phyloP scores from a whole-genome alignment of 1,139 yeast species.

The Pneumocystis carinii region DNA sequence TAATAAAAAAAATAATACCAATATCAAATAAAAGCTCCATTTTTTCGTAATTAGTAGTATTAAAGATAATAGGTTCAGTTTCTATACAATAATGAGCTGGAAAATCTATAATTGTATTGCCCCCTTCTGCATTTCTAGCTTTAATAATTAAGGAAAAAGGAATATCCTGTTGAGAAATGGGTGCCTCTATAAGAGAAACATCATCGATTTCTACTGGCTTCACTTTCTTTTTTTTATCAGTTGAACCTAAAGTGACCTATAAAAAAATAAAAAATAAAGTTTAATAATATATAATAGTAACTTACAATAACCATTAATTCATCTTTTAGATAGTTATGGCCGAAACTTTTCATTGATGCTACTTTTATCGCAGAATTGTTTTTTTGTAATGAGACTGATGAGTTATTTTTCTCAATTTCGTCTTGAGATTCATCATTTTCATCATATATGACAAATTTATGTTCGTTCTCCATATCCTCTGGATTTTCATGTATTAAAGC shows the following conservation, averaged over 20 bases:
- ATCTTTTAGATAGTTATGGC: slow-evolving; percentile 56
- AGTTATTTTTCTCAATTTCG: not conserved
- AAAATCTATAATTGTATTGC: slow-evolving; percentile 59
- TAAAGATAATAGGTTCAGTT: slow-evolving; percentile 70
- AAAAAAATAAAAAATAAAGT: not conserved
- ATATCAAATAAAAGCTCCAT: slow-evolving; percentile 65
- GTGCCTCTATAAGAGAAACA: slow-evolving; percentile 60
- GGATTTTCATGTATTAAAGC: slow-evolving; percentile 1
- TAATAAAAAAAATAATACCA: slow-evolving; percentile 1
- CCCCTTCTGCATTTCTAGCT: slow-evolving; percentile 37
- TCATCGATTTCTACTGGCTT: slow-evolving; percentile 58
- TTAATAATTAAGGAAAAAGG: slow-evolving; percentile 67
- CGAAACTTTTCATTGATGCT: slow-evolving; percentile 47
- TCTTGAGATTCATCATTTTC: slow-evolving; percentile 1
- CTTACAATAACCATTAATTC: slow-evolving; percentile 51
- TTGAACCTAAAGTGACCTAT: slow-evolving; percentile 55
- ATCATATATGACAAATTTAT: slow-evolving; percentile 1
- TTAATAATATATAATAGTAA: not conserved
- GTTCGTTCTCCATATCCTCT: slow-evolving; percentile 1
- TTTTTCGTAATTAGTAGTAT: slow-evolving; percentile 37
- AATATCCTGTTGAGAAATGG: slow-evolving; percentile 72
- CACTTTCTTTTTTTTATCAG: slow-evolving; percentile 49
- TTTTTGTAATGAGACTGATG: not conserved
- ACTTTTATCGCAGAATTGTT: not conserved
- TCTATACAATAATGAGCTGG: slow-evolving; percentile 71